Base-by-base conservation (phyloP, 2,329 filamentous ascomycete genomes). In the Penicillium sclerotiorum region DNA sequence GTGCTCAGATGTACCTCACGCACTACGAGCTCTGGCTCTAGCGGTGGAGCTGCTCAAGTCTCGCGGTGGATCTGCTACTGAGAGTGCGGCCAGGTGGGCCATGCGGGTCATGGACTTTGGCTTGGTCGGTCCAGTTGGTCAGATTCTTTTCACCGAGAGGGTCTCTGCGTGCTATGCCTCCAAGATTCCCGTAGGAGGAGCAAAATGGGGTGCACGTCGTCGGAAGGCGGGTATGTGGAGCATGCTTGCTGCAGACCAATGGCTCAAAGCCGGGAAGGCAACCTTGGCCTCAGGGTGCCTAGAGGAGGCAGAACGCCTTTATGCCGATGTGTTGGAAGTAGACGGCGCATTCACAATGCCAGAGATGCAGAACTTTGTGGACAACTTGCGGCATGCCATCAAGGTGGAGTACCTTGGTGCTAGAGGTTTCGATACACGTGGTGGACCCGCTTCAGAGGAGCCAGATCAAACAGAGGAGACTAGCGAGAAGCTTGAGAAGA, bases 181-280 rank as follows among this genome's bases (percentile, higher is more conserved):
- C 3, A 89, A 89, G 58, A 80, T 80, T 21, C 86, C 88, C 2
- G 73, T 84, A 3, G 86, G 87, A 1, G 82, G 80, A 8, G 81
- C 85, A 52, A 76, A 76, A 30, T 88, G 86, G 78, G 91, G 92
- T 13, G 80, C 81, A 8, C 81, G 93, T 53, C 81, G 80, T 52
- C 81, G 94, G 41, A 99, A 96, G 75, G 89, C 92, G 2, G 94
- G 89, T 0, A 82, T 95, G 56, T 99, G 92, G 92, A 88, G 86
- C 58, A 80, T 94, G 18, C 79, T 96, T 32, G 88, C 89, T 1
- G 86, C 91, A 1, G 88, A 96, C 61, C 81, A 85, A 1, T 99
- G 94, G 94, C 77, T 93, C 47, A 81, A 81, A 43, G 82, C 92
- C 55, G 84, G 82, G 27, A 92, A 93, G 64, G 84, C 85, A 45